Evolutionary conservation across 1,284 basidiomycete species (phyloP).

Genomic region (Sporisorium graminicola): DNA sequence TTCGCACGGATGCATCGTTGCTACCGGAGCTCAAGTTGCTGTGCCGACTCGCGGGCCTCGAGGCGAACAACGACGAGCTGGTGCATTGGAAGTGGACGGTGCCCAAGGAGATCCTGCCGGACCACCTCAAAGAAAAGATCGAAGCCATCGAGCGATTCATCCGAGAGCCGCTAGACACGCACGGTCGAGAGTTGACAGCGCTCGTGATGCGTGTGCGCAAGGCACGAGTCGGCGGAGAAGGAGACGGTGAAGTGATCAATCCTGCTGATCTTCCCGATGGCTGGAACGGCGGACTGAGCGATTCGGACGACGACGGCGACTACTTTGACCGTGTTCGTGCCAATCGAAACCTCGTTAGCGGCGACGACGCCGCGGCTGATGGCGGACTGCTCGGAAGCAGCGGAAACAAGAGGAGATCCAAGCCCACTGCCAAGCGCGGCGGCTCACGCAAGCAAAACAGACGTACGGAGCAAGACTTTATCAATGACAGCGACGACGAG

Average conservation of each 20-base stretch:
- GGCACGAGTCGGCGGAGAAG: constrained; percentile 19
- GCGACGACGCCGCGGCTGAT: constrained; percentile 26
- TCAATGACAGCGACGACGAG: constrained; percentile 67
- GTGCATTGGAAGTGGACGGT: constrained; percentile 63
- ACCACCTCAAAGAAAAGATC: constrained; percentile 57
- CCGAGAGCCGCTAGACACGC: constrained; percentile 51
- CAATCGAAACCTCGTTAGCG: constrained; percentile 16
- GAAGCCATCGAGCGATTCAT: constrained; percentile 65
- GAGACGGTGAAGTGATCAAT: constrained; percentile 14
- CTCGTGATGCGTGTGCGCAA: constrained; percentile 58
- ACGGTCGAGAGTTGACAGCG: constrained; percentile 43
- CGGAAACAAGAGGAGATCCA: constrained; percentile 23
- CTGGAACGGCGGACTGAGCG: constrained; percentile 37
- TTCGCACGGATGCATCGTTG: constrained; percentile 53
- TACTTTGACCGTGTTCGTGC: constrained; percentile 48
- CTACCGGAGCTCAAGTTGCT: constrained; percentile 65
- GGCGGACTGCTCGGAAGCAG: constrained; percentile 34
- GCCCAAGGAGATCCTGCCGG: constrained; percentile 48
- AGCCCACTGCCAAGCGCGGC: constrained; percentile 8
- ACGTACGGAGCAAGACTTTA: constrained; percentile 57
- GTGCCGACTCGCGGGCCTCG: constrained; percentile 61
- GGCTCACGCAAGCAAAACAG: constrained; percentile 33
- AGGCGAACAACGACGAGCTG: constrained; percentile 47
- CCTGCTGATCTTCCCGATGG: constrained; percentile 35
- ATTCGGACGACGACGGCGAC: constrained; percentile 46